A percentile compares a stretch with the other conserved stretches of the same genome.
Evolutionary conservation across 352 stramenopile species (phyloP).

Genomic region (Phytophthora idaei): DNA sequence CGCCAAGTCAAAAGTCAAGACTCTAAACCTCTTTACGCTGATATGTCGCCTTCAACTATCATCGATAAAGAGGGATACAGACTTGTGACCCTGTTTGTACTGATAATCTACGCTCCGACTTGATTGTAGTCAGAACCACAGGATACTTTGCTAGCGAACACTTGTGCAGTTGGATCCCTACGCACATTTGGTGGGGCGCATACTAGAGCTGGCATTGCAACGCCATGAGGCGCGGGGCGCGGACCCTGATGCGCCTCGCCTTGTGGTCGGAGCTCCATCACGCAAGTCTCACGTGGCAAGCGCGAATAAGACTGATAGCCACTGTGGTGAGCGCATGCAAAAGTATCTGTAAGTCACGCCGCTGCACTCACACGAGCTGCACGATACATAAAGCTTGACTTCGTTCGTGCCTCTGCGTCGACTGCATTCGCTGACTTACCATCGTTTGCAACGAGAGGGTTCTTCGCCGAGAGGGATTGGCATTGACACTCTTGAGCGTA

Average conservation of each 20-base stretch:
- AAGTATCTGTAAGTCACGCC: constrained; percentile 23
- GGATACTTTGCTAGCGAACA: neutral
- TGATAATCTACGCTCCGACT: constrained; percentile 14
- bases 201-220: neutral
- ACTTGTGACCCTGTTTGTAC: neutral
- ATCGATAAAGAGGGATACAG: no score
- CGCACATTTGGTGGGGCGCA: constrained; percentile 4
- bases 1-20: no score
- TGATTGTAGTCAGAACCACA: constrained; percentile 21
- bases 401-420: constrained; percentile 2
- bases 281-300: constrained; percentile 7
- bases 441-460: constrained; percentile 13
- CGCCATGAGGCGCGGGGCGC: constrained; percentile 16
- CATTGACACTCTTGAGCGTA: no score
- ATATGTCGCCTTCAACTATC: constrained; percentile 22
- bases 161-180: neutral
- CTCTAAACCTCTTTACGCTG: neutral
- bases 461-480: neutral
- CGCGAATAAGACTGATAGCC: constrained; percentile 28
- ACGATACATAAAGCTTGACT: neutral
- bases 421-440: constrained; percentile 36
- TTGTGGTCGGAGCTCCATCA: constrained; percentile 21
- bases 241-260: constrained; percentile 7
- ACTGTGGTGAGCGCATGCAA: constrained; percentile 34
- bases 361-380: constrained; percentile 19